Evolutionary conservation across 2,329 filamentous ascomycete species (phyloP).

Genomic region (Ophiognomonia clavigignenti-juglandacearum): DNA sequence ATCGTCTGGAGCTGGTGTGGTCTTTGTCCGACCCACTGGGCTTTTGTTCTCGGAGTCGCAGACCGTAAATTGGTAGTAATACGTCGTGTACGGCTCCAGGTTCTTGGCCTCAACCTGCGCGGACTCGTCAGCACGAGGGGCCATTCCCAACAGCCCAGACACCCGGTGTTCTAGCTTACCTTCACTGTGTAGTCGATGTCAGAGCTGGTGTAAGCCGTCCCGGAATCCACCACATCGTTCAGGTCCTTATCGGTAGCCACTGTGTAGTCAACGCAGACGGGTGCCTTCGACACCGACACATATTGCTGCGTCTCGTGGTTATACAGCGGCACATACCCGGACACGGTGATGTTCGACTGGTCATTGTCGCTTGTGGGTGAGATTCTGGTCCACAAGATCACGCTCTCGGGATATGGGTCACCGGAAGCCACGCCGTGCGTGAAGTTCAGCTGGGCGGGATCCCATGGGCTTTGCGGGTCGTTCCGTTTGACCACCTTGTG

Average conservation of each 20-base stretch:
- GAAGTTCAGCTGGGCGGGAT: slow-evolving; percentile 48
- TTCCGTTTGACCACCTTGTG: slow-evolving; percentile 53
- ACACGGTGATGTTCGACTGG: slow-evolving; percentile 37
- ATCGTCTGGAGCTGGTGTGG: slow-evolving; percentile 53
- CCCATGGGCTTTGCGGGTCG: slow-evolving; percentile 36
- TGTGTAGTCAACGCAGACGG: slow-evolving; percentile 64
- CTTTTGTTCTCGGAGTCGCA: slow-evolving; percentile 59
- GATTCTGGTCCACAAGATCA: slow-evolving; percentile 44
- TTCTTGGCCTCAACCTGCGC: slow-evolving; percentile 58
- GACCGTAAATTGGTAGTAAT: slow-evolving; percentile 67
- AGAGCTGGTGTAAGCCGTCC: slow-evolving; percentile 62
- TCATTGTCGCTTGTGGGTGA: slow-evolving; percentile 39
- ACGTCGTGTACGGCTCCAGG: slow-evolving; percentile 58
- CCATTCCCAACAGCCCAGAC: neutral
- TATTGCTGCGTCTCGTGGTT: slow-evolving; percentile 39
- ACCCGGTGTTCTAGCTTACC: slow-evolving; percentile 29
- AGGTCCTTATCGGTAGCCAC: slow-evolving; percentile 44
- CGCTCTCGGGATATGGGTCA: slow-evolving; percentile 46
- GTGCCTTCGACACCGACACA: slow-evolving; percentile 47
- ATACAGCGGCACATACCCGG: slow-evolving; percentile 34
- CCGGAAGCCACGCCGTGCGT: slow-evolving; percentile 52
- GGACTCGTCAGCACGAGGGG: neutral
- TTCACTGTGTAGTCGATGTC: slow-evolving; percentile 75
- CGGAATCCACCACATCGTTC: slow-evolving; percentile 43
- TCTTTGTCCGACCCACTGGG: slow-evolving; percentile 65